These are phyloP conservation scores for Globomyces sp. DNA, from an alignment of 371 early-diverging fungal species.

Conservation along the genomic window DNA sequence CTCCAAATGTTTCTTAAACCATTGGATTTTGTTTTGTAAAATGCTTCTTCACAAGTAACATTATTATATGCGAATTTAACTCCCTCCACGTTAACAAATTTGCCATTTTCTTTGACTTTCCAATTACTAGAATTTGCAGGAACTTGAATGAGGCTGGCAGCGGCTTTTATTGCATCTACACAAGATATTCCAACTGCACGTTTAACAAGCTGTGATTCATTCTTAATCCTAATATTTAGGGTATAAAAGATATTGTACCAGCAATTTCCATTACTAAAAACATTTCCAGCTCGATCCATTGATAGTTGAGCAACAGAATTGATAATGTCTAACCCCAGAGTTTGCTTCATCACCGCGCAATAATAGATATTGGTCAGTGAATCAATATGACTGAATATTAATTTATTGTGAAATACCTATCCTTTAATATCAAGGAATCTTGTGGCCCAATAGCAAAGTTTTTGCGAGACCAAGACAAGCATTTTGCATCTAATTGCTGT, in stretches of 20 bases:
- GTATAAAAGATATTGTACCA: neutral
- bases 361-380: neutral
- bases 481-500: neutral
- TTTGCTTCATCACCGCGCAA: slow-evolving; percentile 12
- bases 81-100: neutral
- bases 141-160: neutral
- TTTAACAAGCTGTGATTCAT: neutral
- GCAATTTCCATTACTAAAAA: slow-evolving; percentile 5
- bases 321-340: slow-evolving; percentile 4
- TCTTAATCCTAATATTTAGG: neutral
- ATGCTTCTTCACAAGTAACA: slow-evolving; percentile 11
- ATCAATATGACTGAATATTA: neutral
- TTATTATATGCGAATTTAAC: slow-evolving; percentile 1
- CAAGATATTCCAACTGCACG: neutral
- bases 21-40: slow-evolving; percentile 11
- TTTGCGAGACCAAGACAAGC: neutral
- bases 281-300: slow-evolving; percentile 4
- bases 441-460: slow-evolving; percentile 5
- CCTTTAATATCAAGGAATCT: slow-evolving; percentile 3
- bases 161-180: neutral
- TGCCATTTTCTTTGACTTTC: slow-evolving; percentile 2
- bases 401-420: neutral
- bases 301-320: slow-evolving; percentile 15
- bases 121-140: neutral
- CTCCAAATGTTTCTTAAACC: slow-evolving; percentile 61